Evolutionary conservation across 192 early-diverging fungal genomes (phyloP), one percentile per base, ranked within the genome.

Genomic region (Coemansia sp.): DNA sequence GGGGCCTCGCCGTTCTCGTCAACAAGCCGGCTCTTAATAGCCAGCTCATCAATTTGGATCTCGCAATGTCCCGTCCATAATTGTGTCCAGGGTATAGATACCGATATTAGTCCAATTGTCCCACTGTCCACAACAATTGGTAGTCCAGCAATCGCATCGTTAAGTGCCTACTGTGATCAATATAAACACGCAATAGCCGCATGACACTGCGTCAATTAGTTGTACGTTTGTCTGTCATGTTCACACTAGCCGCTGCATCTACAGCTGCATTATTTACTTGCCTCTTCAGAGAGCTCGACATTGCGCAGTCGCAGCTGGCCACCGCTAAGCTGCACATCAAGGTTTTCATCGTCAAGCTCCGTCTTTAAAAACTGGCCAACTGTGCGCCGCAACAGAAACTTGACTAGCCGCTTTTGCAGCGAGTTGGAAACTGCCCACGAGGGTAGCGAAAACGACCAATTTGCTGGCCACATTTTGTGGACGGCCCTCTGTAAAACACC

Each of bases 281-380:
- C 93, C 72, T 88, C 84, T 41, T 88, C 69, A 62, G 92, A 93
- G 29, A 96, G 87, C 62, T 89, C 82, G 17, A 96, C 76, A 61
- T 94, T 90, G 37, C 85, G 84, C 43, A 96, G 84, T 39, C 87
- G 84, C 23, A 96, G 81, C 23, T 84, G 83, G 3, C 92, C 94
- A 45, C 88, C 85, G 37, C 86, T 86, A 10, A 95, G 84, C 82
- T 92, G 87, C 37, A 95, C 88, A 65, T 95, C 94, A 60, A 94
- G 85, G 67, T 93, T 87, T 39, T 91, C 91, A 56, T 76, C 72
- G 54, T 89, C 83, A 53, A 91, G 86, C 25, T 93, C 79, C 22
- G 93, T 86, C 57, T 88, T 86, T 39, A 95, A 79, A 63, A 94
- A 93, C 69, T 91, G 90, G 7, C 94, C 94, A 41, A 96, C 85